Conservation (phyloP, 345 rosid genomes). For the Camelina neglecta region DNA sequence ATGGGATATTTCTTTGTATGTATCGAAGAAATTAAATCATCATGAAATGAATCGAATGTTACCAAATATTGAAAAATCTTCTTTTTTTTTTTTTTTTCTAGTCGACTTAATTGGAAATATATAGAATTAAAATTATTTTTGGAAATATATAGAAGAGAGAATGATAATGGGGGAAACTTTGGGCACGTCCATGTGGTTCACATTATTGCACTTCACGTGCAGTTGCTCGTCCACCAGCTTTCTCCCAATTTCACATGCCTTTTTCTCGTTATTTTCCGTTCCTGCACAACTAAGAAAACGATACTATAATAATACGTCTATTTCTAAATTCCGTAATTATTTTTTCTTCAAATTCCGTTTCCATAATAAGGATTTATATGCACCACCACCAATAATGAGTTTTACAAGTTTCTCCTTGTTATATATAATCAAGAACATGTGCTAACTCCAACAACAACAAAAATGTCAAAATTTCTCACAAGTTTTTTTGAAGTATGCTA, state of each 20-base stretch:
- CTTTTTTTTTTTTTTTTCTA: not conserved
- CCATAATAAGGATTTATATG: not conserved
- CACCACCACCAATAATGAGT: constrained; percentile 1
- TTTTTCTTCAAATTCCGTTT: not conserved
- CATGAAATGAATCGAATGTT: not conserved
- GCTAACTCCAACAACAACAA: no score
- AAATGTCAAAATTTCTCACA: no score
- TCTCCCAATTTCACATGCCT: constrained; percentile 41
- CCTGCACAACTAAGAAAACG: constrained; percentile 6
- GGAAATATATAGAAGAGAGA: constrained; percentile 27
- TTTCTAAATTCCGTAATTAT: not conserved
- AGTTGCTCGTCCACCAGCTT: constrained; percentile 49
- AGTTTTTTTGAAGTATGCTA: no score
- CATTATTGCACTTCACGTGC: constrained; percentile 50
- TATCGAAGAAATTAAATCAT: constrained; percentile 2
- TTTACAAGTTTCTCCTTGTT: not conserved
- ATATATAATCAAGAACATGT: no score
- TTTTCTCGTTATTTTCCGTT: constrained; percentile 17
- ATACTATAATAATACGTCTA: not conserved
- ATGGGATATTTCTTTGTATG: not conserved
- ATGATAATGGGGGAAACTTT: constrained; percentile 43
- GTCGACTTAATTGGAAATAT: not conserved
- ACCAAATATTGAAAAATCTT: not conserved
- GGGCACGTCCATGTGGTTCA: constrained; percentile 47
- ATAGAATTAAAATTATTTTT: not conserved